Evolutionary conservation across 345 rosid species (phyloP), one percentile per base, ranked within the genome.

Genomic region (Cardamine chenopodiifolia): DNA sequence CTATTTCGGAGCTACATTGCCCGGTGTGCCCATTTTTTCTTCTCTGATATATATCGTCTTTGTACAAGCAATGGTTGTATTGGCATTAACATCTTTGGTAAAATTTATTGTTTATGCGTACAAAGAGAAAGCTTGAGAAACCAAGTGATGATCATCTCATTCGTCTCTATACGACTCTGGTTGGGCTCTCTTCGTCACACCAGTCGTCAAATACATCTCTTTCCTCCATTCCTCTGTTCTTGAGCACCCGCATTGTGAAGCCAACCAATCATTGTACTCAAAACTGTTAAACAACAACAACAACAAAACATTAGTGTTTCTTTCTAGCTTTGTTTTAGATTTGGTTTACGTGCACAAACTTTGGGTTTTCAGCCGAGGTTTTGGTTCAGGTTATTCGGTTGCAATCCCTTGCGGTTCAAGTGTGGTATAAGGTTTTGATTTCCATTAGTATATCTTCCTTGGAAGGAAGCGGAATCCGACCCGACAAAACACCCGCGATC

Each of bases 401-500:
- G 96, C 87, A 50, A 71, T 50, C 25, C 89, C 87, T 42, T 84
- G 73, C 25, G 87, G 83, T 82, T 89, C 87, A 15, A 87, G 90
- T 15, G 72, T 23, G 1, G 48, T 91, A 89, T n/a, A 87, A 83
- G 22, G 82, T 67, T 70, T 82, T 62, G 25, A 85, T 63, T 13
- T 86, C 90, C 55, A 81, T 81, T 87, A 80, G 82, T 97, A 91
- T 94, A 72, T 87, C 85, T 73, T 85, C 86, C 37, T 77, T 66
- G 0, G 85, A 82, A 18, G 97, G 96, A 64, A 91, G 91, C 22
- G 23, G 48, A 25, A 88, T 73, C 35, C 89, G 82, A 73, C 96
- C 94, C 4, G 95, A 91, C 70, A 94, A 80, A 74, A 75, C 83
- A 70, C 93, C 88, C 0, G 97, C 93, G 59, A 94, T 82, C 98